Conservation (phyloP, 345 rosid genomes). For the Euphorbia tirucalli region DNA sequence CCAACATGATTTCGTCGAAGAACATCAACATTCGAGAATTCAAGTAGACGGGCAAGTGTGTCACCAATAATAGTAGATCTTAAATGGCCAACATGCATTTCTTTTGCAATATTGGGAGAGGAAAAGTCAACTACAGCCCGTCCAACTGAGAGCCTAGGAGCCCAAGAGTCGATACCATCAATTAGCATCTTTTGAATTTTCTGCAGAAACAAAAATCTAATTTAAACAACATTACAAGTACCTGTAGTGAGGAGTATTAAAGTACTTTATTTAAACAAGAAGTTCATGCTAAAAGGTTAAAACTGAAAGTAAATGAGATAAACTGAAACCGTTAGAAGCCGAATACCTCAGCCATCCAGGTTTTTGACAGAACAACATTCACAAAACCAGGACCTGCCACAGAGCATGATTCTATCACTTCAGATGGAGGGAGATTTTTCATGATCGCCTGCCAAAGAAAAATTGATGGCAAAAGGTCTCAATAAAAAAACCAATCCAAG, state of each 20-base stretch:
- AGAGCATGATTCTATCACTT: constrained; percentile 76
- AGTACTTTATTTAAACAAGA: neutral
- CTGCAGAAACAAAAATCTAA: constrained; percentile 41
- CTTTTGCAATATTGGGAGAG: constrained; percentile 98
- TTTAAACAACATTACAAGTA: constrained; percentile 7
- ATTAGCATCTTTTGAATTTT: constrained; percentile 75
- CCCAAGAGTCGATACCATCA: constrained; percentile 81
- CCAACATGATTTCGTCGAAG: constrained; percentile 98
- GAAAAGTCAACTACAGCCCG: constrained; percentile 96
- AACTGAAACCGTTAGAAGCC: neutral
- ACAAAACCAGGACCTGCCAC: constrained; percentile 97
- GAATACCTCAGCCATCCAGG: constrained; percentile 86
- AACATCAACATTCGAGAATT: constrained; percentile 83
- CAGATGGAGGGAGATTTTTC: constrained; percentile 69
- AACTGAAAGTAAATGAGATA: neutral
- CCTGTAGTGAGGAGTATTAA: neutral
- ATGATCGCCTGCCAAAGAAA: constrained; percentile 54
- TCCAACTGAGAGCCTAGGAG: constrained; percentile 61
- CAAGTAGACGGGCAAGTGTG: constrained; percentile 89
- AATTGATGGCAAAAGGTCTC: neutral
- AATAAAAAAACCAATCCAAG: neutral
- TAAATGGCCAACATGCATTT: constrained; percentile 99
- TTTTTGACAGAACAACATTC: constrained; percentile 63
- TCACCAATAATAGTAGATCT: constrained; percentile 97
- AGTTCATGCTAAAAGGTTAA: neutral